Evolutionary conservation across 139 green algal species (phyloP).

Genomic region (Chlorella ohadii): DNA sequence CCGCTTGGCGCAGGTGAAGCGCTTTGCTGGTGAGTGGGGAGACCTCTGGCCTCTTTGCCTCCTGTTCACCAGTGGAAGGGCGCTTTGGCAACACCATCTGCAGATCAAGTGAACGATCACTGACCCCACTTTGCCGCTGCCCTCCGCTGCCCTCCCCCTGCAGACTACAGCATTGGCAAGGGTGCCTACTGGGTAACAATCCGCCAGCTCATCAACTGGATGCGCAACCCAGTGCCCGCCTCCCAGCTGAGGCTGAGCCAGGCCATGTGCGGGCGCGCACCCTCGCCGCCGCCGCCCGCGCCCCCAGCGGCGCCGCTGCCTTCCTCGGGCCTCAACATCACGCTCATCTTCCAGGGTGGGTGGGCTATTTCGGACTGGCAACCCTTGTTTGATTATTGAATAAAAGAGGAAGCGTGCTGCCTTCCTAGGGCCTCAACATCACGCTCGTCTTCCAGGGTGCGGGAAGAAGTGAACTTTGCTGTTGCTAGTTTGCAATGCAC

Average conservation of each 20-base stretch:
- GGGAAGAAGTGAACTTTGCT: too few relatives aligned
- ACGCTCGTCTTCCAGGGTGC: not conserved
- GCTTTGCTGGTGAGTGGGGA: not conserved
- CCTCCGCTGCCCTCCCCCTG: not conserved
- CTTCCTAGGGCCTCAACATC: conserved; percentile 1
- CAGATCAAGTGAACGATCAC: too few relatives aligned
- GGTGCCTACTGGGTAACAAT: conserved; percentile 46
- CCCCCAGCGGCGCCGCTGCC: not conserved
- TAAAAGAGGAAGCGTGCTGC: too few relatives aligned
- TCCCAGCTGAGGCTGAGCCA: conserved; percentile 17
- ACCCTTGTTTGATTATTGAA: too few relatives aligned
- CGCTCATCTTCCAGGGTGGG: not conserved
- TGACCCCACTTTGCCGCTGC: too few relatives aligned
- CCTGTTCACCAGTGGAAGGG: too few relatives aligned
- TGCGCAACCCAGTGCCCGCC: conserved; percentile 39
- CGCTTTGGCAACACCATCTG: too few relatives aligned
- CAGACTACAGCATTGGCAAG: conserved; percentile 31
- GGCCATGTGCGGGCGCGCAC: conserved; percentile 9
- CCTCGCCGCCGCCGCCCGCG: not conserved
- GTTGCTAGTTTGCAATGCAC: too few relatives aligned
- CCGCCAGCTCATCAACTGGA: conserved; percentile 41
- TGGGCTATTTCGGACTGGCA: too few relatives aligned
- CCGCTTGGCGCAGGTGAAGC: not conserved
- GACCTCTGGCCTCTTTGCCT: too few relatives aligned
- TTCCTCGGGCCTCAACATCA: conserved; percentile 1